Conservation (phyloP, 305 asterid species). For the Solanum hybrid region DNA sequence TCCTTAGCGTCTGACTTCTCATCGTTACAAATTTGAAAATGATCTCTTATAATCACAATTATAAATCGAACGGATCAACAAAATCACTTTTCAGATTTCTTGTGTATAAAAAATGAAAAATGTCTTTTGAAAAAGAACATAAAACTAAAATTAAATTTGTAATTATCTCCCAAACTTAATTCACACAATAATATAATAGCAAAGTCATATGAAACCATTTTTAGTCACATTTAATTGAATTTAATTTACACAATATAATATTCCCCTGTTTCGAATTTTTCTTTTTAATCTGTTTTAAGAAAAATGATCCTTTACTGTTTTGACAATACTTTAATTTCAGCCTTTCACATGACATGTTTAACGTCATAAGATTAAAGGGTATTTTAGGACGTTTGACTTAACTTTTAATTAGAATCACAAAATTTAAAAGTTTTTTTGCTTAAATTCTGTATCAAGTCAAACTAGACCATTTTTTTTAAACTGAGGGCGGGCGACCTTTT, state of each 20-base stretch:
- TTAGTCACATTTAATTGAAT: neutral
- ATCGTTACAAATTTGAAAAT: neutral
- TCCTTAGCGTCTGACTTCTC: neutral
- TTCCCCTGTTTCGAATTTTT: neutral
- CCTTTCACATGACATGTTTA: too few relatives aligned
- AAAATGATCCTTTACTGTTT: too few relatives aligned
- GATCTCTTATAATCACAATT: neutral
- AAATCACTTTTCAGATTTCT: too few relatives aligned
- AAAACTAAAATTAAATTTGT: too few relatives aligned
- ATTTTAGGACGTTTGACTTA: too few relatives aligned
- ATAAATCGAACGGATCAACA: too few relatives aligned
- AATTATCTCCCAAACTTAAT: neutral
- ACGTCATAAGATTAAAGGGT: too few relatives aligned
- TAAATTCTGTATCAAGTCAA: neutral
- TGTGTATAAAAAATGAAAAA: too few relatives aligned
- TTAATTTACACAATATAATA: neutral
- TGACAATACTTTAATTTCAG: too few relatives aligned
- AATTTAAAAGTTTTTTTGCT: too few relatives aligned
- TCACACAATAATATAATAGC: neutral
- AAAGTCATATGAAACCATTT: neutral
- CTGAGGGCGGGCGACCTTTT: accelerated
- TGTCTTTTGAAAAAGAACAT: accelerated
- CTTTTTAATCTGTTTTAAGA: too few relatives aligned
- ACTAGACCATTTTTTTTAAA: neutral
- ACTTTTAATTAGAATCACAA: too few relatives aligned